These are phyloP conservation scores for Pleurotus platypus DNA, from an alignment of 768 basidiomycete genomes.

Conservation along the genomic window DNA sequence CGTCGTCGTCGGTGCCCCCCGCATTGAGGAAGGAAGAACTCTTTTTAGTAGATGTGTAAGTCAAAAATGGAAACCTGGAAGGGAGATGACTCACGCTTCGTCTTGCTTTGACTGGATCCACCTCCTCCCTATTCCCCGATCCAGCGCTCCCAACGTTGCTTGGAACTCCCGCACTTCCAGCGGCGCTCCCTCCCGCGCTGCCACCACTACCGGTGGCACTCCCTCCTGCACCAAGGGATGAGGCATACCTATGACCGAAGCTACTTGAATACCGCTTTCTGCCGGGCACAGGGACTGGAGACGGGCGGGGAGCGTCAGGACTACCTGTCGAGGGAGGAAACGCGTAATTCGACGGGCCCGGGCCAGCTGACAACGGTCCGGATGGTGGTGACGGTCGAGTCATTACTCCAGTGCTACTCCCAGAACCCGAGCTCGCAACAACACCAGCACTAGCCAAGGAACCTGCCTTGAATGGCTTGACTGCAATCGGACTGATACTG, in stretches of 20 bases:
- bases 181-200: constrained; percentile 9
- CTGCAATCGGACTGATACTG: constrained; percentile 2
- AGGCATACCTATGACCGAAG: constrained; percentile 68
- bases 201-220: constrained; percentile 19
- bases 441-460: constrained; percentile 5
- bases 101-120: background rate
- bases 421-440: constrained; percentile 14
- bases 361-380: constrained; percentile 8
- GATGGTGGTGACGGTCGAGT: constrained; percentile 25
- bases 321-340: constrained; percentile 12
- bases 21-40: constrained; percentile 43
- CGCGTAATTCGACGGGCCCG: constrained; percentile 12
- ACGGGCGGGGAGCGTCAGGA: constrained; percentile 10
- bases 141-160: constrained; percentile 13
- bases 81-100: background rate
- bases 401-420: constrained; percentile 16
- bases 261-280: constrained; percentile 75
- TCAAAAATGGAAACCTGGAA: too few species aligned
- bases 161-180: constrained; percentile 25
- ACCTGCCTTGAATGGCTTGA: constrained; percentile 6
- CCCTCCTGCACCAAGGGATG: constrained; percentile 30
- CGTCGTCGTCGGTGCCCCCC: constrained; percentile 61
- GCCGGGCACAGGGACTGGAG: constrained; percentile 15
- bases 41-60: constrained; percentile 9
- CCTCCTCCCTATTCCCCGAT: background rate